Evolutionary conservation across 495 filamentous ascomycete genomes (phyloP).

Genomic region (Aspergillus funiculosus): DNA sequence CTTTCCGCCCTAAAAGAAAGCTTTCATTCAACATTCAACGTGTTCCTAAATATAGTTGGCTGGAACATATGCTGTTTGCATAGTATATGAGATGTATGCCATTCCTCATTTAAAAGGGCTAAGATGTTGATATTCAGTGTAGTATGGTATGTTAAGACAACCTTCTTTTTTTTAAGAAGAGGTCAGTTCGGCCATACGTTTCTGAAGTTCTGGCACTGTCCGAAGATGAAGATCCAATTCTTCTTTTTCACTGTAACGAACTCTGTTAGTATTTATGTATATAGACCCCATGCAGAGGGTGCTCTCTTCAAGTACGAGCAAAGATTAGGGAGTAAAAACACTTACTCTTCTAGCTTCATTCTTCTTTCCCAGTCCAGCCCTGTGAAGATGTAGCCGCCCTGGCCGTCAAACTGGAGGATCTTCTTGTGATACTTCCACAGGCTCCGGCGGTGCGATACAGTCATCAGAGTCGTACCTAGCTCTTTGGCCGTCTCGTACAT

Average conservation of each 20-base stretch:
- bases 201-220: constrained; percentile 80
- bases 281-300: neutral
- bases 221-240: constrained; percentile 81
- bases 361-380: constrained; percentile 83
- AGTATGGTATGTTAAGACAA: too few species aligned
- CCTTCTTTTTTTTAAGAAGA: constrained; percentile 15
- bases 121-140: too few species aligned
- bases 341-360: constrained; percentile 79
- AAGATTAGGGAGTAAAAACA: constrained; percentile 7
- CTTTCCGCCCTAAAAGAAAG: too few species aligned
- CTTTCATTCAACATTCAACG: too few species aligned
- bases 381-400: constrained; percentile 86
- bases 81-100: too few species aligned
- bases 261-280: constrained; percentile 14
- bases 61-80: too few species aligned
- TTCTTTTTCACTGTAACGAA: constrained; percentile 68
- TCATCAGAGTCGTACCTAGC: constrained; percentile 91
- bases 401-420: constrained; percentile 94
- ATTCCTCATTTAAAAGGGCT: too few species aligned
- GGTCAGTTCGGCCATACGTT: constrained; percentile 70
- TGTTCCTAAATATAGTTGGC: too few species aligned
- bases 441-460: constrained; percentile 83
- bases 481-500: constrained; percentile 97
- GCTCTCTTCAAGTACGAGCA: neutral
- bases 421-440: constrained; percentile 93